Evolutionary conservation across 2,329 filamentous ascomycete species (phyloP), one percentile per base, ranked within the genome.

Genomic region (Xylariaceae sp.): DNA sequence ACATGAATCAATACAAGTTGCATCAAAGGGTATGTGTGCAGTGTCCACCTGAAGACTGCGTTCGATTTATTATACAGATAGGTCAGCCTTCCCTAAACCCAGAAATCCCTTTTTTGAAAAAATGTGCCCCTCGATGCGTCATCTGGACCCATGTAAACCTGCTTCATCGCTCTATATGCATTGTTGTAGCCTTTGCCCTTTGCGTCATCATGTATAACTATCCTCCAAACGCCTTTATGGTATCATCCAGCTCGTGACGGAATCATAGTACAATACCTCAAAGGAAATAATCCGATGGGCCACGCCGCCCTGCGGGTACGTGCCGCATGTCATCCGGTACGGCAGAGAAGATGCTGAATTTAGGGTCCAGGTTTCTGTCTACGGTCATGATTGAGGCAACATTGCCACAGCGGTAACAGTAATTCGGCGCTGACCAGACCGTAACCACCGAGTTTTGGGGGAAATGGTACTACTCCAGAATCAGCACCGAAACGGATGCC

Each of bases 381-480:
- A 96, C 85, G 49, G 91, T 91, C 86, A 96, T 96, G 69, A 96
- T 95, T 68, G 92, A 96, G 7, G 94, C 94, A 69, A 97, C 84
- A 67, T 99, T 99, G 36, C 94, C 94, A 71, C 94, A 99, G 51
- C 92, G 82, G 71, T 96, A 96, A 70, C 89, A 95, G 72, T 94
- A 94, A 70, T 95, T 99, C 4, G 94, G 94, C 3, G 94, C 94
- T 55, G 91, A 96, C 94, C 94, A 99, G 19, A 99, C 94, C 0
- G 94, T 99, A 16, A 96, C 92, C 40, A 96, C 92, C 12, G 95
- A 95, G 74, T 94, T 92, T 70, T 96, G 89, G 50, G 87, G 81
- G 73, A 97, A 97, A 70, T 97, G 92, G 70, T 95, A 97, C 83
- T 89, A 53, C 32, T 48, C 2, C 6, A 30, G 26, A 2, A 57